Evolutionary conservation across 305 asterid species (phyloP), one percentile per base, ranked within the genome.

Genomic region (Fraxinus latifolia): DNA sequence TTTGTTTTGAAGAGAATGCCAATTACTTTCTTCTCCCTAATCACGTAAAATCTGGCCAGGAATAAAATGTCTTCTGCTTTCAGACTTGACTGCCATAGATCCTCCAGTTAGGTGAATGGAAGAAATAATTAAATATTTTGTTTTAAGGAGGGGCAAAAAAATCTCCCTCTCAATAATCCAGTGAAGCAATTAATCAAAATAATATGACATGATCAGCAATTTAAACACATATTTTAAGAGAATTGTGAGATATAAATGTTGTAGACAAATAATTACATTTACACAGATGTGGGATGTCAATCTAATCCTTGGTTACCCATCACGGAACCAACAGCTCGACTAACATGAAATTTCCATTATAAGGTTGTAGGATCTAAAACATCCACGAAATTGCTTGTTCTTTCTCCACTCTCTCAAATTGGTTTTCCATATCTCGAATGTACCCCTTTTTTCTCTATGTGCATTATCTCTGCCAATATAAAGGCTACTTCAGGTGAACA

Each of bases 21-120:
- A 93, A 84, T 94, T 90, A 90, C 92, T 94, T 90, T 93, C 99
- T 90, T 93, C 99, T 50, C 99, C 99, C 77, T 93, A 96, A 50
- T 96, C 99, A 14, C 92, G 91, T 65, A 96, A 86, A 88, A 58
- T 93, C 97, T 74, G 99, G 97, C 98, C 99, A 96, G 77, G 91
- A 85, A 85, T 94, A 96, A 82, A 77, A 96, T 93, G 86, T 96
- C 99, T 83, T 92, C 99, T 50, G 99, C 99, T 88, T 81, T 94
- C 78, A 94, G 86, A 87, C 90, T 89, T 83, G 93, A 95, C 98
- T 96, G 96, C 86, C 91, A 93, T 81, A 81, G 84, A 88, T 90
- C 92, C 88, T 89, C 81, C 76, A 79, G 90, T 92, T 92, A 89
- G 97, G 86, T 82, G 83, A 87, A 74, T 76, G 77, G 81, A 75